Evolutionary conservation across 768 basidiomycete genomes (phyloP).

Genomic region (Russula sp.): DNA sequence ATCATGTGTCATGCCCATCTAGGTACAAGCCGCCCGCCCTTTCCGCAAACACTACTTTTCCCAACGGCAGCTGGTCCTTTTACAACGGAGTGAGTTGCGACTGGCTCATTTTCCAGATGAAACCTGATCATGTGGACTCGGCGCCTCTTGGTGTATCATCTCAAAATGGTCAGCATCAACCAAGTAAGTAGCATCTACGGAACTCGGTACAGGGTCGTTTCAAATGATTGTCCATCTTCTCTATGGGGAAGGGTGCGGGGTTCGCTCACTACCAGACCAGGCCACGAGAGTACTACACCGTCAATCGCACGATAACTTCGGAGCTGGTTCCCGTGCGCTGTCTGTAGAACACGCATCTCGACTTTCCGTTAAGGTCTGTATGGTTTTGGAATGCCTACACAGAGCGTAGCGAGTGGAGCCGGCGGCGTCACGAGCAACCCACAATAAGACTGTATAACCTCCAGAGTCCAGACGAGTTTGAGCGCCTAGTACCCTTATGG

Average conservation of each 20-base stretch:
- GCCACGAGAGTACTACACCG: neutral
- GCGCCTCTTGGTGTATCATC: neutral
- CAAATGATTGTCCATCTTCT: neutral
- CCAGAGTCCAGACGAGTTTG: neutral
- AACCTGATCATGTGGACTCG: neutral
- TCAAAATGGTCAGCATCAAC: neutral
- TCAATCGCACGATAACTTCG: neutral
- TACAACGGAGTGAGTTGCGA: neutral
- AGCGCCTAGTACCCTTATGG: neutral
- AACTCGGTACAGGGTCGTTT: neutral
- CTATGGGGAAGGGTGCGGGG: neutral
- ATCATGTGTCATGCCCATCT: neutral
- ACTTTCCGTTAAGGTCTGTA: neutral
- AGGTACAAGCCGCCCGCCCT: neutral
- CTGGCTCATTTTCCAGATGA: neutral
- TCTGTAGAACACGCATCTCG: neutral
- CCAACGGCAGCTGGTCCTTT: neutral
- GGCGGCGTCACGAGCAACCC: neutral
- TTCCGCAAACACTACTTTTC: neutral
- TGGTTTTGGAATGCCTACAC: neutral
- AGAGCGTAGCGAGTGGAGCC: neutral
- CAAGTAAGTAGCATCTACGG: neutral
- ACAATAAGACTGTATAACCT: too few relatives aligned
- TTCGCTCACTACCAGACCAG: neutral
- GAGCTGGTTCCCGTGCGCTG: neutral